These are phyloP conservation scores for Candida parachauliodes DNA, from an alignment of 805 yeast genomes.

Conservation along the genomic window DNA sequence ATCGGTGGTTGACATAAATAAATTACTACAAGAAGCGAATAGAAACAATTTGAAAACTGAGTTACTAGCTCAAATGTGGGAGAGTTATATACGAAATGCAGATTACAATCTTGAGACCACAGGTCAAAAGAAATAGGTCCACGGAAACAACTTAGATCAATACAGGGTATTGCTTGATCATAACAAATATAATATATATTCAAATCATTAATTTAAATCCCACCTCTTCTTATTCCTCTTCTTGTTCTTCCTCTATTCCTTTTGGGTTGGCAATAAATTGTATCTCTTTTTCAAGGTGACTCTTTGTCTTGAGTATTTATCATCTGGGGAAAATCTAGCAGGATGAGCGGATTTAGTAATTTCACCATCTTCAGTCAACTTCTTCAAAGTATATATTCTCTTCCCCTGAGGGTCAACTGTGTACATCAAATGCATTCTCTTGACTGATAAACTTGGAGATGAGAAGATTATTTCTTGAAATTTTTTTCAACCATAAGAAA, in stretches of 20 bases:
- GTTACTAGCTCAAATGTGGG: conserved; percentile 74
- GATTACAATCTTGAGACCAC: conserved; percentile 68
- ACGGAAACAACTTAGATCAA: too few relatives aligned
- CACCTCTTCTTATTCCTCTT: too few relatives aligned
- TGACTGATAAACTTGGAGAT: conserved; percentile 12
- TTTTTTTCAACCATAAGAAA: conserved; percentile 1
- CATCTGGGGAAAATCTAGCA: conserved; percentile 99
- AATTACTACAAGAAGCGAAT: conserved; percentile 58
- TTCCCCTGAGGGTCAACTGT: conserved; percentile 92
- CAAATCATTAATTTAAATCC: too few relatives aligned
- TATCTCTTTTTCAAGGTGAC: conserved; percentile 95
- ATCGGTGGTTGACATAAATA: conserved; percentile 62
- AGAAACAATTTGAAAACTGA: conserved; percentile 66
- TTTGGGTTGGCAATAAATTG: conserved; percentile 82
- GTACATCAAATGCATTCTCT: conserved; percentile 99
- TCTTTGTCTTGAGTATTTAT: conserved; percentile 98
- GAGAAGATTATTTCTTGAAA: conserved; percentile 2
- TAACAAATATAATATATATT: too few relatives aligned
- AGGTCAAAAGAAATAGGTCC: conserved; percentile 54
- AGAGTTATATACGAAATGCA: conserved; percentile 65
- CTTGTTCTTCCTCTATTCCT: too few relatives aligned
- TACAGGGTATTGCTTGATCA: too few relatives aligned
- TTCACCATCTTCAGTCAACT: conserved; percentile 78
- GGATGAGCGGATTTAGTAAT: conserved; percentile 99
- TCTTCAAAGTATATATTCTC: conserved; percentile 89